A percentile compares a stretch with the other conserved stretches of the same genome.
Conservation (phyloP, 2,329 filamentous ascomycete genomes). For the Penicillium decumbens region DNA sequence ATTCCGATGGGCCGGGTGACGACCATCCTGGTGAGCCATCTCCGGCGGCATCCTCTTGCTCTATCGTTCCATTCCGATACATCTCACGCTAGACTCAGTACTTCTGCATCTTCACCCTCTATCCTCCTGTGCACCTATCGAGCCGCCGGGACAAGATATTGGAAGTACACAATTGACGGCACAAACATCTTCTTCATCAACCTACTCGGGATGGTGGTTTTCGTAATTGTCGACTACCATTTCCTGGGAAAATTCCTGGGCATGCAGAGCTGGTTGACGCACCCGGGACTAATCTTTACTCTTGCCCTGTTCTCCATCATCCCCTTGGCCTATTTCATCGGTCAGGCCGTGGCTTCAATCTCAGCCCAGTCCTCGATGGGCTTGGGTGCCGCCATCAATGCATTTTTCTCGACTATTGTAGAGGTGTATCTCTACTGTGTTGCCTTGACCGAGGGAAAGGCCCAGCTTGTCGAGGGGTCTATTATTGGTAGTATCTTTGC, state of each 20-base stretch:
- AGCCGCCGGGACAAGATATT: constrained; percentile 89
- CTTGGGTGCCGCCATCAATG: constrained; percentile 91
- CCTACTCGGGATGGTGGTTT: constrained; percentile 84
- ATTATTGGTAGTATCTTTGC: constrained; percentile 98
- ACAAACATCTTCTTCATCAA: constrained; percentile 99
- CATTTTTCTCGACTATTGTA: constrained; percentile 95
- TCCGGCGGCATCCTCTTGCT: constrained; percentile 86
- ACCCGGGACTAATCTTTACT: constrained; percentile 79
- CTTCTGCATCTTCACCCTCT: constrained; percentile 69
- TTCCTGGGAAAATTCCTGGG: constrained; percentile 67
- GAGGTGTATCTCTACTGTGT: constrained; percentile 98
- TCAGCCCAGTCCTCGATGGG: constrained; percentile 99
- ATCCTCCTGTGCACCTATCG: constrained; percentile 96
- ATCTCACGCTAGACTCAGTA: constrained; percentile 64
- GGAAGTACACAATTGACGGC: constrained; percentile 98
- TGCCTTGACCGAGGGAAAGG: constrained; percentile 86
- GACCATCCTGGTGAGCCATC: constrained; percentile 80
- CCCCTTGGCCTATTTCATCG: constrained; percentile 95
- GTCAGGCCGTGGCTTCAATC: constrained; percentile 95
- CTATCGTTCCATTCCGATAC: constrained; percentile 88
- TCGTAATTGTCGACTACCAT: constrained; percentile 90
- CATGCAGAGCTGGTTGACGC: constrained; percentile 68
- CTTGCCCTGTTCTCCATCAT: constrained; percentile 87
- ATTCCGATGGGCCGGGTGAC: constrained; percentile 98
- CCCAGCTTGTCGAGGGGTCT: constrained; percentile 87